Base-by-base conservation (phyloP, 164 flowering plant species). In the Cinnamomum chago region DNA sequence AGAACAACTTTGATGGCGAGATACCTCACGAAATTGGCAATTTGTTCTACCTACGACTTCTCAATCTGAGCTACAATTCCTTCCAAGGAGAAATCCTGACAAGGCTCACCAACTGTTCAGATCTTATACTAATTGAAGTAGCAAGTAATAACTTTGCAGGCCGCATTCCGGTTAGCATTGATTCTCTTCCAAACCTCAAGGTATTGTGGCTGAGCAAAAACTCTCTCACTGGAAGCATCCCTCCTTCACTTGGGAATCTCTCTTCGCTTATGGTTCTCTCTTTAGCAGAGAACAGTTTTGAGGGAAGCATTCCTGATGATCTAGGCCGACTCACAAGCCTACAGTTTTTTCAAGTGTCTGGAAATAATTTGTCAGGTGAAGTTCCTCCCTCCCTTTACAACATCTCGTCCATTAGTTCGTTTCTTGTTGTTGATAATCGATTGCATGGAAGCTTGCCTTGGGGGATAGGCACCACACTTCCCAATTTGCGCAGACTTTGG, bases 331-430 rank as follows among this genome's bases (percentile, higher is more conserved):
- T 88, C 2, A 28, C 12, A 1, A 79, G 70, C 0, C 55, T 90
- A 22, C 72, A 75, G 52, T 0, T 24, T 1, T 82, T 88, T 10
- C 82, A 82, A 51, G 72, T 90, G 33, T 55, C 71, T n/a, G 33
- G 52, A 0, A 90, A 90, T 65, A 40, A 72, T 11, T 78, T 88
- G 25, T 60, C 81, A 5, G 93, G 93, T 9, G 67, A 72, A 2
- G 60, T 89, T 25, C 90, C 93, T n/a, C 5, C 77, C 0, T 72
- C 86, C 9, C 65, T 88, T 3, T 89, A 78, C 78, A 89, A 88
- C 76, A 60, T 87, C 62, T 82, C 93, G 15, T 83, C 84, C 2
- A 23, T 89, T 3, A 72, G 25, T 2, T 3, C 11, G 23, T 67
- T 87, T 15, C 78, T 73, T 23, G 28, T 89, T 23, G 80, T 83